Evolutionary conservation across 208 protist species (phyloP).

Genomic region (Acanthamoeba castellanii): DNA sequence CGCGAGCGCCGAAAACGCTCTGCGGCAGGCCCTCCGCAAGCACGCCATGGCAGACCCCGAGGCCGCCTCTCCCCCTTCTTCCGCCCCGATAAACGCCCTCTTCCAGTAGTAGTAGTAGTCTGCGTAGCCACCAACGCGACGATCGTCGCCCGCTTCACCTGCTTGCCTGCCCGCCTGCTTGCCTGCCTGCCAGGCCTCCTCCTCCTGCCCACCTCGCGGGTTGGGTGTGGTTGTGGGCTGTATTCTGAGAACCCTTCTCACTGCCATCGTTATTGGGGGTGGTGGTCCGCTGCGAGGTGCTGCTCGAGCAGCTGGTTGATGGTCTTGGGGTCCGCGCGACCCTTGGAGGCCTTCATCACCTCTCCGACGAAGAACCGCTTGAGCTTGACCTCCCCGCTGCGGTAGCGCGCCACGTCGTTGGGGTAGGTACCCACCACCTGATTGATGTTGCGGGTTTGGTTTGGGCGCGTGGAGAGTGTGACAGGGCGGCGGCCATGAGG

Average conservation of each 20-base stretch:
- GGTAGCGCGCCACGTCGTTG: conserved; percentile 2
- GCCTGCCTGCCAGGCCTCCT: too few species aligned
- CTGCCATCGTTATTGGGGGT: background rate
- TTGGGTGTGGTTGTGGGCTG: too few species aligned
- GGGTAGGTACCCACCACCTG: background rate
- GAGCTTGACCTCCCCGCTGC: background rate
- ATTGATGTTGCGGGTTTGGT: background rate
- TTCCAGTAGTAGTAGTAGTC: background rate
- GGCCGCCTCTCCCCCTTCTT: background rate
- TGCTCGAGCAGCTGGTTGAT: conserved; percentile 13
- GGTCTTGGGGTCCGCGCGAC: conserved; percentile 19
- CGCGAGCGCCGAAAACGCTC: background rate
- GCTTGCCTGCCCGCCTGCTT: too few species aligned
- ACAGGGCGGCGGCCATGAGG: too few species aligned
- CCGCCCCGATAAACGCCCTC: background rate
- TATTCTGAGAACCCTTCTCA: too few species aligned
- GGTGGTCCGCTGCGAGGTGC: background rate
- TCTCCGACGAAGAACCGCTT: conserved; percentile 46
- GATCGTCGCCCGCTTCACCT: too few species aligned
- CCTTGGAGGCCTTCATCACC: conserved; percentile 17
- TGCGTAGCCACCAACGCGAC: too few species aligned
- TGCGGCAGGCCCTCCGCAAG: background rate
- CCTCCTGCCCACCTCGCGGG: too few species aligned
- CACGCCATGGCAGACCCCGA: background rate
- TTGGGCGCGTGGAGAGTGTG: too few species aligned